Percentiles rank a stretch among this genome's conserved stretches.
phyloP scores from a whole-genome alignment of 208 protist species.

The Crithidia expoeki region DNA sequence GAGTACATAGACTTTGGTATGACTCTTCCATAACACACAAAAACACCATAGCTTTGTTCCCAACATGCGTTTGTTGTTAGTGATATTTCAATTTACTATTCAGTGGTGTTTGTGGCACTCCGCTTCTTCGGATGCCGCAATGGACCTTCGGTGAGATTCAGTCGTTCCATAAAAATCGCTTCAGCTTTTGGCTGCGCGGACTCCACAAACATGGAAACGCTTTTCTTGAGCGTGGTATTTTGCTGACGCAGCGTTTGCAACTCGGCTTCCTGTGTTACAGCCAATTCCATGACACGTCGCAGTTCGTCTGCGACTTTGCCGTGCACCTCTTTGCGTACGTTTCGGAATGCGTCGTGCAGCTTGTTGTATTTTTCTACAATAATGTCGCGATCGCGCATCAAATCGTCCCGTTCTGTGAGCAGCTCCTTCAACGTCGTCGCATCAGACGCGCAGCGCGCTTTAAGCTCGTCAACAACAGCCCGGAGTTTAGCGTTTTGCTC shows the following conservation, averaged over 20 bases:
- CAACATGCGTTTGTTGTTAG: no score
- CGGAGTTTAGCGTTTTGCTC: constrained; percentile 46
- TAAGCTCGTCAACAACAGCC: constrained; percentile 64
- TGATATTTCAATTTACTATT: no score
- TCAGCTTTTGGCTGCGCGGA: constrained; percentile 56
- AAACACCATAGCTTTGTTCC: no score
- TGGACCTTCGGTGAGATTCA: constrained; percentile 80
- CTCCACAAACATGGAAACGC: constrained; percentile 72
- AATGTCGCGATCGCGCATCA: constrained; percentile 66
- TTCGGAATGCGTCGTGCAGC: constrained; percentile 74
- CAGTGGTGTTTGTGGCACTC: constrained; percentile 16
- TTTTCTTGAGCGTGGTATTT: constrained; percentile 76
- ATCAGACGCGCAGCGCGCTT: constrained; percentile 62
- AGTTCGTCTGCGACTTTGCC: constrained; percentile 58
- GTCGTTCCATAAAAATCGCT: constrained; percentile 65
- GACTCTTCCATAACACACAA: no score
- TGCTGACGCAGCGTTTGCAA: constrained; percentile 74
- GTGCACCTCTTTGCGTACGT: constrained; percentile 48
- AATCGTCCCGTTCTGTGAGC: constrained; percentile 52
- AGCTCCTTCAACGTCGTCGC: constrained; percentile 59
- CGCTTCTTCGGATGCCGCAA: constrained; percentile 84
- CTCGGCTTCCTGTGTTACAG: constrained; percentile 69
- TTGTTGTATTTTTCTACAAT: constrained; percentile 87
- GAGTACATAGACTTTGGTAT: neutral
- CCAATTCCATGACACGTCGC: constrained; percentile 60